Evolutionary conservation across 2,329 filamentous ascomycete genomes (phyloP).

Genomic region (Colletotrichum somersetense): DNA sequence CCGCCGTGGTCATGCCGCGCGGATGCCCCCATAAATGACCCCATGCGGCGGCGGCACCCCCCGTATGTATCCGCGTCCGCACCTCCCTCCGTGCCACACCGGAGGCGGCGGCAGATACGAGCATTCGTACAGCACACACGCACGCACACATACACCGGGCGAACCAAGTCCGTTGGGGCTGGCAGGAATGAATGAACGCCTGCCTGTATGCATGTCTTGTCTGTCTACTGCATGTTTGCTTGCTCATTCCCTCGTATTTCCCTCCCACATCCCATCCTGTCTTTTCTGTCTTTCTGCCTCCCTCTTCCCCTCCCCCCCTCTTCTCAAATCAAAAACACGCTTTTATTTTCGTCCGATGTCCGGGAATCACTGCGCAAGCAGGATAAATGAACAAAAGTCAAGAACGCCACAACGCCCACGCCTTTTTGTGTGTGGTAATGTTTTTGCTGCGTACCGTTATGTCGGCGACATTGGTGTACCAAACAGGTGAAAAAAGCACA

Average conservation of each 20-base stretch:
- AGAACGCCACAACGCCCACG: slow-evolving; percentile 1
- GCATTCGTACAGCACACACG: not conserved
- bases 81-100: not conserved
- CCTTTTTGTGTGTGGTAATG: too few relatives aligned
- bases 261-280: not conserved
- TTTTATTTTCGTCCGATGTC: not conserved
- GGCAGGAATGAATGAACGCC: not conserved
- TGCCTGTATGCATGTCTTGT: slow-evolving; percentile 3
- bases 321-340: not conserved
- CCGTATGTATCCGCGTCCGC: slow-evolving; percentile 14
- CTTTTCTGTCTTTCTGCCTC: not conserved
- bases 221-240: slow-evolving; percentile 7
- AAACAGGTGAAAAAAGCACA: not conserved
- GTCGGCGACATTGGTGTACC: not conserved
- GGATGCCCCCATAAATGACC: slow-evolving; percentile 8
- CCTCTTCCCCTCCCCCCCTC: not conserved
- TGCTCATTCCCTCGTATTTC: slow-evolving; percentile 18
- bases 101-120: slow-evolving; percentile 13
- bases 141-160: not conserved
- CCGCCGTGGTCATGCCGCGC: not conserved
- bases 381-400: not conserved
- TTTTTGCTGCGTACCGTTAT: too few relatives aligned
- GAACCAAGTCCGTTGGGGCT: slow-evolving; percentile 9
- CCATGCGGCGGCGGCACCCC: too few relatives aligned
- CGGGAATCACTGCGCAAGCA: not conserved